Percentiles rank a stretch among this genome's conserved stretches.
These are phyloP conservation scores for Candida broadrunensis DNA, from an alignment of 805 yeast species.

Conservation along the genomic window DNA sequence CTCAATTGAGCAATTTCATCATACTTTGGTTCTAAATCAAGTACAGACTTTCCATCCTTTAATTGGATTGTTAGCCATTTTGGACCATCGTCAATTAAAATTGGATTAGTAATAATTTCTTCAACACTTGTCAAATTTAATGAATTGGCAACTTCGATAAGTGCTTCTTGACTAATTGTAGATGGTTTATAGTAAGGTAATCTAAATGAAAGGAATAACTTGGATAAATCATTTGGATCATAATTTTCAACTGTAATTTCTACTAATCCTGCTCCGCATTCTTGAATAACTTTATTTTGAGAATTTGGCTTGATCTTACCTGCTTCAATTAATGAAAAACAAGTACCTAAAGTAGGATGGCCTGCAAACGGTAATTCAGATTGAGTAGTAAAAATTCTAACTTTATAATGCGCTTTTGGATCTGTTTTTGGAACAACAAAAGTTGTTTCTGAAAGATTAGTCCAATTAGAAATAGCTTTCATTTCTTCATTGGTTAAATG, in stretches of 20 bases:
- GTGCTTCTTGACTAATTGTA: slow-evolving; percentile 7
- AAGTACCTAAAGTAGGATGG: slow-evolving; percentile 59
- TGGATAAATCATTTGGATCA: slow-evolving; percentile 1
- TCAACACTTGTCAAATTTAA: slow-evolving; percentile 5
- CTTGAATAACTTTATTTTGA: slow-evolving; percentile 31
- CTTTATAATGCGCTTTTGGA: slow-evolving; percentile 41
- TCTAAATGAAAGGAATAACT: slow-evolving; percentile 21
- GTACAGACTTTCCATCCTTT: slow-evolving; percentile 26
- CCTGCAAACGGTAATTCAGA: slow-evolving; percentile 61
- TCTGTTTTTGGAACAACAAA: slow-evolving; percentile 43
- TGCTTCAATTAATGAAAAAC: slow-evolving; percentile 43
- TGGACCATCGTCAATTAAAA: slow-evolving; percentile 43
- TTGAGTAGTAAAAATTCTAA: slow-evolving; percentile 48
- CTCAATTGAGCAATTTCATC: slow-evolving; percentile 15
- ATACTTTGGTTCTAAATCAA: slow-evolving; percentile 28
- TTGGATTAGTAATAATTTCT: slow-evolving; percentile 16
- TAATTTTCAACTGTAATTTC: slow-evolving; percentile 20
- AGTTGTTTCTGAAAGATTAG: slow-evolving; percentile 58
- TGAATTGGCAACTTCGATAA: slow-evolving; percentile 6
- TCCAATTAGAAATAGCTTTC: slow-evolving; percentile 54
- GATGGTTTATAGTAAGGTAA: slow-evolving; percentile 16
- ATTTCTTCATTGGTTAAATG: slow-evolving; percentile 36
- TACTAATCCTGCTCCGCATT: slow-evolving; percentile 46
- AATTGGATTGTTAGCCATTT: slow-evolving; percentile 40
- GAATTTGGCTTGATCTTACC: slow-evolving; percentile 22